These are phyloP conservation scores for Onygenales sp. DNA, from an alignment of 2,329 filamentous ascomycete species.

Conservation along the genomic window DNA sequence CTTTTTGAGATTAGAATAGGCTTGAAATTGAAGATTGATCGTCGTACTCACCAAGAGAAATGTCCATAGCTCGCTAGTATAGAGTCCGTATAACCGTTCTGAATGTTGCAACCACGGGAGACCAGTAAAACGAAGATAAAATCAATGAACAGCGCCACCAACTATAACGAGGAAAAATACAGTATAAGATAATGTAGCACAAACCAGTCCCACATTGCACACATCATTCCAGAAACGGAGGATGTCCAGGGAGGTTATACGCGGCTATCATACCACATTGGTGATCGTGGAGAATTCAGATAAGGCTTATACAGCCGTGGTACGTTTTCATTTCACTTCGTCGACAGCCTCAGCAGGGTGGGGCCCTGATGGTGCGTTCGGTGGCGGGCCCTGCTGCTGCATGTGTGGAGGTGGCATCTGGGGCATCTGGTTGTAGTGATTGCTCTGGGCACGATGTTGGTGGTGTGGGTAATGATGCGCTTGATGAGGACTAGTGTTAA, in stretches of 20 bases:
- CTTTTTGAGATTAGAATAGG: background rate
- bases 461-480: constrained; percentile 52
- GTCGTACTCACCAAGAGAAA: background rate
- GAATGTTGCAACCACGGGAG: constrained; percentile 5
- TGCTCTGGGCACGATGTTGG: constrained; percentile 47
- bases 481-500: constrained; percentile 57
- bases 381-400: constrained; percentile 18
- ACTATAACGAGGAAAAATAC: constrained; percentile 2
- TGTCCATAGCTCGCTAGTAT: background rate
- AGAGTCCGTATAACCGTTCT: constrained; percentile 3
- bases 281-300: background rate
- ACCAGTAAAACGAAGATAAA: constrained; percentile 1
- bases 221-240: constrained; percentile 2
- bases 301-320: background rate
- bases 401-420: constrained; percentile 34
- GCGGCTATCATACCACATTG: background rate
- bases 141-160: constrained; percentile 2
- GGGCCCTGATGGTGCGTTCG: constrained; percentile 23
- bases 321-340: constrained; percentile 37
- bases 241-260: background rate
- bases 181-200: background rate
- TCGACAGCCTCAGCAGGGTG: constrained; percentile 36
- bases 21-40: background rate
- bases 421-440: constrained; percentile 45
- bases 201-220: constrained; percentile 2